Base-by-base conservation (phyloP, 495 filamentous ascomycete species). In the Hyaloscypha hepaticicola region DNA sequence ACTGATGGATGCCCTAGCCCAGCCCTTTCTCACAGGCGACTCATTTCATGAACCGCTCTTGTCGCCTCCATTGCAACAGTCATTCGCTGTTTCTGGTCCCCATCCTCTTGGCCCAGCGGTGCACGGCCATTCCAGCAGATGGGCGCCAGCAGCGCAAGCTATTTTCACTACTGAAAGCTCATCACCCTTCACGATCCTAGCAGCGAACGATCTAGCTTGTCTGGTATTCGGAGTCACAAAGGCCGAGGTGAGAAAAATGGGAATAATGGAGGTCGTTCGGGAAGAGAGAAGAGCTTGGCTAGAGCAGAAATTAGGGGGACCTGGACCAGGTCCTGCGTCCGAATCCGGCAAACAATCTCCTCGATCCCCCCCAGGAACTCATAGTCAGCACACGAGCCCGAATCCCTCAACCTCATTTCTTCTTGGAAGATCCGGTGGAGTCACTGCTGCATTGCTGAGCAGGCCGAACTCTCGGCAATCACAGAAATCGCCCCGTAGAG, bases 201-300 rank as follows among this genome's bases (percentile, higher is more conserved):
- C 94, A 8, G 96, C 95, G n/a, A 99, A 99, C 72, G 95, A 99
- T 74, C 80, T 99, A 34, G 94, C 96, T 19, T 99, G 95, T 76
- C 82, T 99, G 27, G 85, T 99, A 53, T 98, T 99, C 76, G 95
- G 95, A 41, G 91, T 99, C 28, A 96, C 94, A 5, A 91, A 92
- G 72, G 90, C 91, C 9, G 95, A 99, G 76, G 89, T 99, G 34
- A 87, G 92, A 29, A 97, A 92, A 72, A 86, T 98, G 79, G 93
- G 96, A 62, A 98, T 99, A 61, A 74, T 99, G 60, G 95, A 98
- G 73, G 91, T 99, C 48, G 91, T 99, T 38, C 88, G 90, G 70
- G 87, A 92, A 73, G 93, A 96, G 70, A 83, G 92, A 57, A 78
- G 93, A 70, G 83, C 86, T 41, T 99, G 95, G 95, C 82, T 99